Evolutionary conservation across 2,329 filamentous ascomycete genomes (phyloP), one percentile per base, ranked within the genome.

Genomic region (Cercospora brassicicola): DNA sequence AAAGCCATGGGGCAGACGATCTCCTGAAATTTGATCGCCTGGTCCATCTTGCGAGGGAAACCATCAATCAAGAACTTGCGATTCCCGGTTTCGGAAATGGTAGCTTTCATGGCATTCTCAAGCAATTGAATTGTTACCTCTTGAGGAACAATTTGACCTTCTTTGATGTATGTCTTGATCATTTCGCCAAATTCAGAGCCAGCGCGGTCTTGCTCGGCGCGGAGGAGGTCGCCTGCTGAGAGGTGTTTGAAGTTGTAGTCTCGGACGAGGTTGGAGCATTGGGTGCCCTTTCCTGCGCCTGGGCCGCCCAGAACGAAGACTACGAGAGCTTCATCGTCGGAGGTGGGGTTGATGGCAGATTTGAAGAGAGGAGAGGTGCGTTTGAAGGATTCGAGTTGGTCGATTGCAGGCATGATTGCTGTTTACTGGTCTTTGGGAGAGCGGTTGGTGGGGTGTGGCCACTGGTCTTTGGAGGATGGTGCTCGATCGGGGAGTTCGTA

Each of bases 131-230:
- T 91, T 4, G 95, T 99, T 61, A 98, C 93, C 81, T 98, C 94
- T 92, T 97, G 96, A n/a, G 95, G 95, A 71, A 99, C 95, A 80
- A 99, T 99, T 75, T 89, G 89, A 68, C 95, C 95, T 79, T 99
- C 90, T 78, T 91, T 92, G 85, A 99, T 99, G 84, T 95, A 94
- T 74, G 90, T 87, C 79, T 90, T 90, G 86, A 99, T 99, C 82
- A 98, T 86, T 73, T 93, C 88, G 79, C 95, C 95, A 79, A 96
- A 98, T 81, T 97, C 86, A 72, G 89, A 93, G 67, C 92, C 94
- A 0, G 88, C 86, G 4, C 94, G 91, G 77, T 94, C 86, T 82
- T 98, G 95, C 84, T 99, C 95, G 71, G 93, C 94, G 69, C 95
- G 92, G 71, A 99, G 87, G 56, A 99, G 86, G 80, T 99, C 95